A percentile compares a stretch with the other conserved stretches of the same genome.
Evolutionary conservation across 2,329 filamentous ascomycete species (phyloP).

Genomic region (Zymoseptoria ardabiliae): DNA sequence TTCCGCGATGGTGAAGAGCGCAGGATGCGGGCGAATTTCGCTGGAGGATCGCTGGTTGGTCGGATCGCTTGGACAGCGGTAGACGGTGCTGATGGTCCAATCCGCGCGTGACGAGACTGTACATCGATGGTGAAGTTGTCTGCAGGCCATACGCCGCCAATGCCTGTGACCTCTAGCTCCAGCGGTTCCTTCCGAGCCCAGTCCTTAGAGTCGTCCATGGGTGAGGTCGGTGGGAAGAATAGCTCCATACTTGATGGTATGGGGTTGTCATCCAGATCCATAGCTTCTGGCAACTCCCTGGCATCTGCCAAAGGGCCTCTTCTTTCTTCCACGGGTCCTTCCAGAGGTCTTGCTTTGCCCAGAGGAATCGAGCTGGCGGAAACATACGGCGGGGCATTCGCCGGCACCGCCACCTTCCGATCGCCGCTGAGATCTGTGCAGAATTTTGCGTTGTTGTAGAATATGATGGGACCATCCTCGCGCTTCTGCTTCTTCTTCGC

Average conservation of each 20-base stretch:
- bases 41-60: constrained; percentile 3
- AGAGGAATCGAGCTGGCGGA: background rate
- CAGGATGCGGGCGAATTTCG: constrained; percentile 31
- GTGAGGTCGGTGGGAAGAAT: constrained; percentile 30
- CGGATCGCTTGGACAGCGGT: constrained; percentile 2
- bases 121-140: constrained; percentile 50
- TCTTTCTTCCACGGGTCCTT: constrained; percentile 18
- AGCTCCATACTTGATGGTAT: constrained; percentile 31
- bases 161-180: constrained; percentile 45
- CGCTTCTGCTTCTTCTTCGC: constrained; percentile 43
- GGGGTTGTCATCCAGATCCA: constrained; percentile 32
- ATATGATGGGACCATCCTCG: constrained; percentile 70
- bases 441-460: constrained; percentile 72
- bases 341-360: constrained; percentile 1
- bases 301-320: constrained; percentile 26
- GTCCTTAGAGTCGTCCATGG: constrained; percentile 14
- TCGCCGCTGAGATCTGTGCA: constrained; percentile 74
- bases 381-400: constrained; percentile 17
- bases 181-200: constrained; percentile 20
- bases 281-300: constrained; percentile 25
- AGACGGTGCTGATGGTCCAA: constrained; percentile 3
- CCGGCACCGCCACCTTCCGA: constrained; percentile 22
- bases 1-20: no score
- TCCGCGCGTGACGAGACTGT: constrained; percentile 22
- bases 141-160: constrained; percentile 54